Evolutionary conservation across 148 eudicot genomes (phyloP), one percentile per base, ranked within the genome.

Genomic region (Diospyros lotus): DNA sequence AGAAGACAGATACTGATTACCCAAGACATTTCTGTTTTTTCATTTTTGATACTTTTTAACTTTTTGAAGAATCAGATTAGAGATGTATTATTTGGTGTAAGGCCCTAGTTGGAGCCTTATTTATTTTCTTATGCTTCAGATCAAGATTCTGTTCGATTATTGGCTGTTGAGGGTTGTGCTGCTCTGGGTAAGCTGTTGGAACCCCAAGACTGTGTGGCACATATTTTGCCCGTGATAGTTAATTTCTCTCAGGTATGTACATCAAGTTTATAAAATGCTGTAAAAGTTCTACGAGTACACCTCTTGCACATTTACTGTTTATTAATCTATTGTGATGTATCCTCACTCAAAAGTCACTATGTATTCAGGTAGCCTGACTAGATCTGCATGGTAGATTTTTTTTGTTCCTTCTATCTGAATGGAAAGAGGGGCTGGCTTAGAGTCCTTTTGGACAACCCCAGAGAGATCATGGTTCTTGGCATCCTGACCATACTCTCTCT

Each of bases 121-220:
- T 62, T 28, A 9, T 72, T 79, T 77, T 28, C 28, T 28, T 28
- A 28, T 28, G 28, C 28, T 28, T 28, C 83, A 94, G 98, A 94
- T 84, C 98, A 94, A 83, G 98, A 94, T 76, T 94, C 98, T 82
- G 97, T 94, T 60, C 93, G 98, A 46, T 81, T 94, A 58, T 85
- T 94, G 79, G 98, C 97, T 82, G 98, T 94, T 69, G 98, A 94
- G 83, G 97, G 93, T 41, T 91, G 98, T 86, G 98, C 98, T 72
- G 97, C 98, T 50, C 93, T 94, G 78, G 98, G 98, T 12, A 91
- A 94, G 86, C 85, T 91, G 87, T 80, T 94, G 89, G 95, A 91
- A 80, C 97, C 98, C 56, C 89, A 91, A 76, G 98, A 94, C 79
- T 94, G 98, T 80, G 90, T 94, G 64, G 83, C 92, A 68, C 98